Conservation (phyloP, 2,329 filamentous ascomycete genomes). For the Raffaelea arxii region DNA sequence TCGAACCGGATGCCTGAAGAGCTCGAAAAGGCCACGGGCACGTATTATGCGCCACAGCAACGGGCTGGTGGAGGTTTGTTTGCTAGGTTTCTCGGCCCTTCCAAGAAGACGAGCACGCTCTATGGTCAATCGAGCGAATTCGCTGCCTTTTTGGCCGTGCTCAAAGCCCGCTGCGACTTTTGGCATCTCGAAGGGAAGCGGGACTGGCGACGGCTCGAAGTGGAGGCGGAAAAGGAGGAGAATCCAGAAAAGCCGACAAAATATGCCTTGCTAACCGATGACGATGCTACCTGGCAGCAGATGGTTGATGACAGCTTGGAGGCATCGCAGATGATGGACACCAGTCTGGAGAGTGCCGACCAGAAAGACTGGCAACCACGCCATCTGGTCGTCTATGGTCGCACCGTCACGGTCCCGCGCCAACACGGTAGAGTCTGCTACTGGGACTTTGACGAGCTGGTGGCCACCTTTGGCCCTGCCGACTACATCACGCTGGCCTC, state of each 20-base stretch:
- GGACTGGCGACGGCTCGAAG: slow-evolving; percentile 59
- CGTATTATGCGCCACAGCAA: slow-evolving; percentile 53
- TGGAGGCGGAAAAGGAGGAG: slow-evolving; percentile 14
- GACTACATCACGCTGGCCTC: slow-evolving; percentile 78
- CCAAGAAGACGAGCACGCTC: slow-evolving; percentile 24
- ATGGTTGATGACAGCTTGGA: too few relatives aligned
- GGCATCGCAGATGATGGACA: too few relatives aligned
- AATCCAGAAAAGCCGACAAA: slow-evolving; percentile 12
- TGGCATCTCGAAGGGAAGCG: slow-evolving; percentile 72
- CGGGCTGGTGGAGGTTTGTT: slow-evolving; percentile 35
- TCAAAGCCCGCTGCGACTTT: slow-evolving; percentile 70
- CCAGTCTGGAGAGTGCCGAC: too few relatives aligned
- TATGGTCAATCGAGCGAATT: slow-evolving; percentile 61
- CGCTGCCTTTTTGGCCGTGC: slow-evolving; percentile 62
- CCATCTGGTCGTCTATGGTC: slow-evolving; percentile 49
- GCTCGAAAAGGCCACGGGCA: slow-evolving; percentile 62
- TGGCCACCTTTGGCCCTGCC: slow-evolving; percentile 61
- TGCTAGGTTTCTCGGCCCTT: slow-evolving; percentile 34
- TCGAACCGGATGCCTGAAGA: slow-evolving; percentile 81
- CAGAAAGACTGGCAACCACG: slow-evolving; percentile 39
- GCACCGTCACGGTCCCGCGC: slow-evolving; percentile 48
- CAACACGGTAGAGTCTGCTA: slow-evolving; percentile 47
- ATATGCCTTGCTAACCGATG: slow-evolving; percentile 15
- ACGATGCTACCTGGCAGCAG: slow-evolving; percentile 9
- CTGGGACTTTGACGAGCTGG: slow-evolving; percentile 62